These are phyloP conservation scores for Penicillium cinerascens DNA, from an alignment of 495 filamentous ascomycete species.

Conservation along the genomic window DNA sequence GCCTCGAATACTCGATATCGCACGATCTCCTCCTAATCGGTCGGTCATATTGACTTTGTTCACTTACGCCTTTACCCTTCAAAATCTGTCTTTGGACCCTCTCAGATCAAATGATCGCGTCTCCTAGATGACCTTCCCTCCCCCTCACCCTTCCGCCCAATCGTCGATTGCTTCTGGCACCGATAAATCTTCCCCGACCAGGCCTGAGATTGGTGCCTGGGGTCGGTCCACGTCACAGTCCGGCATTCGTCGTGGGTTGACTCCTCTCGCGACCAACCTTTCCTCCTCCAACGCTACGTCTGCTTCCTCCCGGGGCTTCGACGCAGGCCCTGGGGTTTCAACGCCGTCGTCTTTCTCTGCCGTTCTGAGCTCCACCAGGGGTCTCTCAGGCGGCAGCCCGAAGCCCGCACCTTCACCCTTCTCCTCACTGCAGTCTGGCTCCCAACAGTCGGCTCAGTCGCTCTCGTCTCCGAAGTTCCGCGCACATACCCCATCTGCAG, in stretches of 20 bases:
- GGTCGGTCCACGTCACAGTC: slow-evolving; percentile 56
- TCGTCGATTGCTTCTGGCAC: slow-evolving; percentile 60
- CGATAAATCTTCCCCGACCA: slow-evolving; percentile 53
- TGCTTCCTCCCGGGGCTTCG: slow-evolving; percentile 43
- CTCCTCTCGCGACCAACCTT: slow-evolving; percentile 59
- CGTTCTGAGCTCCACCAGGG: slow-evolving; percentile 48
- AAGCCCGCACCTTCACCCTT: slow-evolving; percentile 52
- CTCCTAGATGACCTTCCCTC: slow-evolving; percentile 65
- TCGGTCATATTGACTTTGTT: slow-evolving; percentile 18
- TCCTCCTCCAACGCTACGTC: slow-evolving; percentile 41
- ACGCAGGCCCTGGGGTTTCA: slow-evolving; percentile 42
- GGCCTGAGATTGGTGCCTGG: slow-evolving; percentile 60
- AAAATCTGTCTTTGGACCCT: slow-evolving; percentile 43
- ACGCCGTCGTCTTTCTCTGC: slow-evolving; percentile 57
- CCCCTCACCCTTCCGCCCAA: slow-evolving; percentile 58
- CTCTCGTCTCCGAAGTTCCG: slow-evolving; percentile 58
- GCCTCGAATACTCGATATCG: slow-evolving; percentile 6
- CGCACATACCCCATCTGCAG: slow-evolving; percentile 58
- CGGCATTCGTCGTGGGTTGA: slow-evolving; percentile 56
- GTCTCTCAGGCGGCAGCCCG: slow-evolving; percentile 47
- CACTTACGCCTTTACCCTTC: slow-evolving; percentile 29
- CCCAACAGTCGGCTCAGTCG: slow-evolving; percentile 54
- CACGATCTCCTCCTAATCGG: slow-evolving; percentile 5
- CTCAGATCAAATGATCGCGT: slow-evolving; percentile 56
- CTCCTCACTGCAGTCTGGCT: slow-evolving; percentile 55